Base-by-base conservation (phyloP, 2,329 filamentous ascomycete species). In the Didymella pinodella region DNA sequence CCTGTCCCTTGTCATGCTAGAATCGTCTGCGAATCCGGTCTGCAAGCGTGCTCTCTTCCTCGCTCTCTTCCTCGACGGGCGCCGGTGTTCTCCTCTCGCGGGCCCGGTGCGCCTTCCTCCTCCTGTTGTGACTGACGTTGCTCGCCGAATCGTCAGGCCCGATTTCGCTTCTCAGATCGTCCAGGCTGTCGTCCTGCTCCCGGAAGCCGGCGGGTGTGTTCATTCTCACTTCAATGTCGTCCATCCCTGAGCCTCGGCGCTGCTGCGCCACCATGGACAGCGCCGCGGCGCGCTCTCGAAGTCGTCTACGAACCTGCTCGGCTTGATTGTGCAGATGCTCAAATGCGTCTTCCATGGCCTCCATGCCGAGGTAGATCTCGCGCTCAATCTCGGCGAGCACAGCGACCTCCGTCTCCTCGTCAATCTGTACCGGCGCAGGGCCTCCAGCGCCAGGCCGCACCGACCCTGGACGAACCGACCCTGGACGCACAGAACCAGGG, bases 351-450 rank as follows among this genome's bases (percentile, higher is more conserved):
- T 98, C 94, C 25, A 98, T 85, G 0, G 88, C 88, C 78, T 98
- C 94, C 94, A 98, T 98, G 62, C 93, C 92, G 32, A 88, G 85
- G 78, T 94, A 97, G 57, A 98, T 96, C 71, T 97, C 92, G 7
- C 93, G 88, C 78, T 98, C 94, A 38, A 97, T 88, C 78, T 97
- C 94, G 7, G 92, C 92, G 6, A 97, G 84, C 1, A 91, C 90
- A 0, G 91, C 91, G 69, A 97, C 93, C 75, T 97, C 94, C 53
- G 91, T 92, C 71, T 98, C 94, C 76, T 98, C 94, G 73, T 97
- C 94, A 58, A 96, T 86, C 3, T 93, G 93, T 4, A 98, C 93
- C 2, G 88, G 89, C 0, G 88, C 89, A n/a, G 68, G 68, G 20
- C 72, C 71, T 16, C 58, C 77, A 22, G 71, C 70, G 14, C 10